A percentile compares a stretch with the other conserved stretches of the same genome.
Evolutionary conservation across 2,329 filamentous ascomycete genomes (phyloP).

Genomic region (Knoxdaviesia proteae): DNA sequence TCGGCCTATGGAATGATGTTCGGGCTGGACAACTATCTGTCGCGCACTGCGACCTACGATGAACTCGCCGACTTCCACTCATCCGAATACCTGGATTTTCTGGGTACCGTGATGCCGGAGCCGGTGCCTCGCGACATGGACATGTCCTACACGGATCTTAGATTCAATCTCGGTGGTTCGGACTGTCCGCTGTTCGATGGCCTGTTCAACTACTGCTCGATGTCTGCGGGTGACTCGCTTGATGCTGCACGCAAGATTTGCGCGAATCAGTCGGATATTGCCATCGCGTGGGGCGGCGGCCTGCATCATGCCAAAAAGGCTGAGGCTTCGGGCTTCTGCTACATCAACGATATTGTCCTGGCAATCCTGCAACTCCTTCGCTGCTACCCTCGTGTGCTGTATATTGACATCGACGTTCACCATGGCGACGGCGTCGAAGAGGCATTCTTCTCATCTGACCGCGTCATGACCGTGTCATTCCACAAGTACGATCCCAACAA

Average conservation of each 20-base stretch:
- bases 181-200: constrained; percentile 96
- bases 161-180: constrained; percentile 72
- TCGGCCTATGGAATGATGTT: constrained; percentile 90
- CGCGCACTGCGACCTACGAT: constrained; percentile 66
- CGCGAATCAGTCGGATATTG: constrained; percentile 76
- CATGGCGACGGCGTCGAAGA: constrained; percentile 83
- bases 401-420: constrained; percentile 87
- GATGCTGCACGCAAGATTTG: constrained; percentile 81
- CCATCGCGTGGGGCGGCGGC: constrained; percentile 92
- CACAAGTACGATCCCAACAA: constrained; percentile 76
- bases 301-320: constrained; percentile 91
- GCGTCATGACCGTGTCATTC: constrained; percentile 83
- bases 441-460: constrained; percentile 73
- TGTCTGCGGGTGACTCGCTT: constrained; percentile 78
- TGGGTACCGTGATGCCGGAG: constrained; percentile 49
- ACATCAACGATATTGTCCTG: constrained; percentile 96
- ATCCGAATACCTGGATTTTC: constrained; percentile 75
- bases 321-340: constrained; percentile 91
- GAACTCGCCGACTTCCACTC: constrained; percentile 78
- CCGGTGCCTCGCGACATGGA: constrained; percentile 44
- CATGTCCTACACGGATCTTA: constrained; percentile 38
- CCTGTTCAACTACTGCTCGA: constrained; percentile 81
- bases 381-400: constrained; percentile 66
- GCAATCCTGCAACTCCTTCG: constrained; percentile 76
- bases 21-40: constrained; percentile 85